A percentile compares a stretch with the other conserved stretches of the same genome.
Evolutionary conservation across 441 rosid species (phyloP).

Genomic region (Croton laevigatus): DNA sequence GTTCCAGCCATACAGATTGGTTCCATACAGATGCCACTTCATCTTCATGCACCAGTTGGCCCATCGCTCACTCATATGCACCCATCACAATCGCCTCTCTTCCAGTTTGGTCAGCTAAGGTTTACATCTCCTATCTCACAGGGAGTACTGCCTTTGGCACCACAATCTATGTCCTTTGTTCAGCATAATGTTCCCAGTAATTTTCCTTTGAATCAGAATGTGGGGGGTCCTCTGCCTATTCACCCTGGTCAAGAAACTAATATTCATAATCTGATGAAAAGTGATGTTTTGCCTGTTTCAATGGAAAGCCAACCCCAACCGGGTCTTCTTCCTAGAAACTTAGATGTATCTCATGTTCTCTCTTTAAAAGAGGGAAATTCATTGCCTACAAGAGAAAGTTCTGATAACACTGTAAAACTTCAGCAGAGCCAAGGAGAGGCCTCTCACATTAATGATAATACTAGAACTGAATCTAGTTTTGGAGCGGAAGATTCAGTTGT

Average conservation of each 20-base stretch:
- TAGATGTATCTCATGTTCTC: constrained; percentile 47
- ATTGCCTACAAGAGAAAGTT: constrained; percentile 34
- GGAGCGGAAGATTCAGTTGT: constrained; percentile 34
- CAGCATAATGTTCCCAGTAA: constrained; percentile 46
- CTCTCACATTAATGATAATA: constrained; percentile 26
- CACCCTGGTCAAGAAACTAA: constrained; percentile 46
- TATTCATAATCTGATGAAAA: constrained; percentile 30
- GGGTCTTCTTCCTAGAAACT: constrained; percentile 42
- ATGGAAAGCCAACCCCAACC: constrained; percentile 47
- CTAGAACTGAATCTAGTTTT: constrained; percentile 36
- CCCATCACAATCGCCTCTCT: constrained; percentile 69
- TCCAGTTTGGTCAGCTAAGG: constrained; percentile 89
- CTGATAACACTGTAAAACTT: constrained; percentile 29
- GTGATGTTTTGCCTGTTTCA: constrained; percentile 35
- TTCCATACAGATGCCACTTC: constrained; percentile 99
- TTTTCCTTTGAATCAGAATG: constrained; percentile 50
- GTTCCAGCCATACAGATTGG: constrained; percentile 99
- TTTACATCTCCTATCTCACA: constrained; percentile 78
- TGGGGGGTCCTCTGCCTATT: constrained; percentile 38
- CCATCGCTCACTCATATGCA: constrained; percentile 62
- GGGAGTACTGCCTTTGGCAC: constrained; percentile 66
- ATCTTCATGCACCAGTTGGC: constrained; percentile 73
- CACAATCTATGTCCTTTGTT: constrained; percentile 54
- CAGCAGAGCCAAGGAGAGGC: constrained; percentile 44
- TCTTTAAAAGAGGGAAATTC: constrained; percentile 36